Percentiles rank a stretch among this genome's conserved stretches.
These are phyloP conservation scores for Penicillium psychrosexuale DNA, from an alignment of 2,329 filamentous ascomycete species.

Conservation along the genomic window DNA sequence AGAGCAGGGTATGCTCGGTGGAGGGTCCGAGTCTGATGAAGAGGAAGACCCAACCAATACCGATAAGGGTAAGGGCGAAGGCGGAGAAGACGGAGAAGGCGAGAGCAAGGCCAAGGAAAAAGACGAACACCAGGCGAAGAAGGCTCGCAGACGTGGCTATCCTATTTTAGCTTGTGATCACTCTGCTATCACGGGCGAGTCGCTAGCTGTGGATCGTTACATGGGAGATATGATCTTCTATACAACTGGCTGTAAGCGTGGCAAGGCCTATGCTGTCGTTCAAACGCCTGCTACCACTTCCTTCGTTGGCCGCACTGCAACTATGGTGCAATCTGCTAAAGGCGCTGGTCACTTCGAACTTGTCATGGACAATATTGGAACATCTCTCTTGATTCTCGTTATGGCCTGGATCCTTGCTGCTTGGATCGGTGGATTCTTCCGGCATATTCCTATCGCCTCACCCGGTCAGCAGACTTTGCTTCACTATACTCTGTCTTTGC, in stretches of 20 bases:
- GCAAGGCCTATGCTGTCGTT: conserved; percentile 69
- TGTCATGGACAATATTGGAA: conserved; percentile 79
- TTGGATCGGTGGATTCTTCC: conserved; percentile 79
- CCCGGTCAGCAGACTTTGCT: conserved; percentile 61
- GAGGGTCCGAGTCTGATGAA: conserved; percentile 51
- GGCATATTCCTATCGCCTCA: conserved; percentile 58
- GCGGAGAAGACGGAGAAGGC: background rate
- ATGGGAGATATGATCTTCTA: conserved; percentile 75
- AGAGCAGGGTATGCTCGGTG: conserved; percentile 58
- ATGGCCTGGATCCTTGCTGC: conserved; percentile 71
- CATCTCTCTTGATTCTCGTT: conserved; percentile 68
- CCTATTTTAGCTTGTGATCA: conserved; percentile 70
- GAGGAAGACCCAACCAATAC: conserved; percentile 52
- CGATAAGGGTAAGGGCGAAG: conserved; percentile 49
- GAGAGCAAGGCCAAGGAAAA: conserved; percentile 5
- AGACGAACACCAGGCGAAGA: conserved; percentile 13
- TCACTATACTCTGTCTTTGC: conserved; percentile 65
- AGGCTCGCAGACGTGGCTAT: conserved; percentile 52
- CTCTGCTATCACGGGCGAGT: conserved; percentile 77
- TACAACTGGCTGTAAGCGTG: conserved; percentile 77
- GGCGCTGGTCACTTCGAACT: conserved; percentile 77
- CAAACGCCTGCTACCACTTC: conserved; percentile 66
- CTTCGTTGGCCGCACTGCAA: conserved; percentile 73
- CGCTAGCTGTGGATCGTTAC: conserved; percentile 64
- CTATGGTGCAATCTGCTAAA: conserved; percentile 68